phyloP scores from a whole-genome alignment of 495 filamentous ascomycete genomes.

The Trichoderma reesei region DNA sequence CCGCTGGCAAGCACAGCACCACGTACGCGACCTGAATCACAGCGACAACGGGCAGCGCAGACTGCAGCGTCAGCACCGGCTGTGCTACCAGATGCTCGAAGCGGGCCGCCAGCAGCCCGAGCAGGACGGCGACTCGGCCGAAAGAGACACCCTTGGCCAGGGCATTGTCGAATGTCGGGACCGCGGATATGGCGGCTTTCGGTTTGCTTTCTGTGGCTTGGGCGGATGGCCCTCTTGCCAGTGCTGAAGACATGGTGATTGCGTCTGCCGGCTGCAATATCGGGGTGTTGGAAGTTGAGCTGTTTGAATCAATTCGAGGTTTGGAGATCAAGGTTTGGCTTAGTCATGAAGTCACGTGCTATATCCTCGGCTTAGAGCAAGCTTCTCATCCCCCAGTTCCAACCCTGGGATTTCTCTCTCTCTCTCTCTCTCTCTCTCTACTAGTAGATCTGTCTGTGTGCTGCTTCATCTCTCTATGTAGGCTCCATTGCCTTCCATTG shows the following conservation, averaged over 20 bases:
- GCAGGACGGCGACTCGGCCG: slow-evolving; percentile 54
- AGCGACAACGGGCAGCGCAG: slow-evolving; percentile 50
- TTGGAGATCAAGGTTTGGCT: neutral
- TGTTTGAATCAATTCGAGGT: neutral
- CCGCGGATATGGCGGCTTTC: slow-evolving; percentile 1
- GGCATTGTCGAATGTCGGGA: neutral
- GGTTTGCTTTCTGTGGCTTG: neutral
- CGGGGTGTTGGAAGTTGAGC: neutral
- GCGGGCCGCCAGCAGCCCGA: slow-evolving; percentile 43
- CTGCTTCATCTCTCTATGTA: too few species aligned
- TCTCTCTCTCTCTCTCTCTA: neutral
- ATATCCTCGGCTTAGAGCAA: neutral
- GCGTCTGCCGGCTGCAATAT: slow-evolving; percentile 18
- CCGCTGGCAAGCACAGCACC: slow-evolving; percentile 62
- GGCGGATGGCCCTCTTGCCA: slow-evolving; percentile 11
- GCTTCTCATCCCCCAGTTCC: too few species aligned
- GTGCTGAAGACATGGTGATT: slow-evolving; percentile 16
- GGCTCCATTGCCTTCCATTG: too few species aligned
- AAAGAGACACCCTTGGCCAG: slow-evolving; percentile 22
- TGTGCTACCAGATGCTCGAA: slow-evolving; percentile 60
- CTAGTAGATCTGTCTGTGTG: too few species aligned
- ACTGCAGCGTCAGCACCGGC: slow-evolving; percentile 56
- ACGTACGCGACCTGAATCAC: slow-evolving; percentile 59
- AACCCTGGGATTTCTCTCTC: neutral
- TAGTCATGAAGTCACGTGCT: neutral